Evolutionary conservation across 371 early-diverging fungal genomes (phyloP).

Genomic region (Mucor piriformis): DNA sequence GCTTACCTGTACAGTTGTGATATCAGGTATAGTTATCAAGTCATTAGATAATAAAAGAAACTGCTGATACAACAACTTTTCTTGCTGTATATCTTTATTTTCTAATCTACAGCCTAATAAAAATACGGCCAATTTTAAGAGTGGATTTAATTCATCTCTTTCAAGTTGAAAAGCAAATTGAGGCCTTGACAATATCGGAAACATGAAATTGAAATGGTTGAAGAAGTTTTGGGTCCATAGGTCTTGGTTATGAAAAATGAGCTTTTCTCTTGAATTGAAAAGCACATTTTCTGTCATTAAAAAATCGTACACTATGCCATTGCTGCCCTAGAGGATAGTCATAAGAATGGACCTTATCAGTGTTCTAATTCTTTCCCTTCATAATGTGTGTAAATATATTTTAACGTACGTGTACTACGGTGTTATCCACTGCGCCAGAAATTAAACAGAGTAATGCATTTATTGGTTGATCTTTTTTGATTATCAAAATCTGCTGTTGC

Average conservation of each 20-base stretch:
- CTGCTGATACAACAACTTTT: constrained; percentile 1
- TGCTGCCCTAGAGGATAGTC: constrained; percentile 46
- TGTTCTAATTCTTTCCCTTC: constrained; percentile 25
- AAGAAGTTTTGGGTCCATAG: constrained; percentile 36
- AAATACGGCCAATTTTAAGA: constrained; percentile 42
- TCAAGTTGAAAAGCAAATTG: constrained; percentile 33
- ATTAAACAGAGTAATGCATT: constrained; percentile 19
- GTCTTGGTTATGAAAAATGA: constrained; percentile 3
- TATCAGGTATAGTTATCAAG: constrained; percentile 3
- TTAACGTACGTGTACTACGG: constrained; percentile 36
- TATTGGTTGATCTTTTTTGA: constrained; percentile 1
- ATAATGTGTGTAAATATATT: constrained; percentile 2
- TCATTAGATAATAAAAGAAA: constrained; percentile 13
- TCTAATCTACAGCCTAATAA: constrained; percentile 28
- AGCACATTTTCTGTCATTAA: constrained; percentile 7
- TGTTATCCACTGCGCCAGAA: constrained; percentile 12
- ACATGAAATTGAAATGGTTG: constrained; percentile 43
- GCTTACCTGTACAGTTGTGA: constrained; percentile 39
- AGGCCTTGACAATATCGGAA: constrained; percentile 44
- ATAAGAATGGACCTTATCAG: constrained; percentile 55
- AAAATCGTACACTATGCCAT: constrained; percentile 34
- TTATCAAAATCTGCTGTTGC: background rate
- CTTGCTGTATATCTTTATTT: background rate
- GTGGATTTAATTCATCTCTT: constrained; percentile 27
- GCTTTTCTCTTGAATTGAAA: background rate